phyloP scores from a whole-genome alignment of 2,329 filamentous ascomycete genomes.

The Microsporum ferrugineum region DNA sequence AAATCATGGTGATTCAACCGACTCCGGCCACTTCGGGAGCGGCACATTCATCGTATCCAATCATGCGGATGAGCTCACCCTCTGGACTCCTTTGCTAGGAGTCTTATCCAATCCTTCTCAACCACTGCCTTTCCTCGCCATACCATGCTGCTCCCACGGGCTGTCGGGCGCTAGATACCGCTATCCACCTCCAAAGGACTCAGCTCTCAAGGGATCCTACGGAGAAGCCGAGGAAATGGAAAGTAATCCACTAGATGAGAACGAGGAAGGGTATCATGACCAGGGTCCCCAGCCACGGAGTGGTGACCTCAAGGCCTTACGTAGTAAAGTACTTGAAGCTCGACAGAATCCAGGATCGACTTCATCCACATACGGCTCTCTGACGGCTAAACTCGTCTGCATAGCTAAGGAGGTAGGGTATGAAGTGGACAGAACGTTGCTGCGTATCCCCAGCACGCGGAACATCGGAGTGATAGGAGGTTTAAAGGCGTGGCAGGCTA shows the following conservation, averaged over 20 bases:
- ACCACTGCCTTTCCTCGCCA: slow-evolving; percentile 72
- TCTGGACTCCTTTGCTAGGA: slow-evolving; percentile 87
- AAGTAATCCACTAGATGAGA: neutral
- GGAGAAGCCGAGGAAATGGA: slow-evolving; percentile 4
- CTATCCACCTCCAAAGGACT: slow-evolving; percentile 25
- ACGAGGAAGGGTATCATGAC: neutral
- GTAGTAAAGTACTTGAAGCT: slow-evolving; percentile 26
- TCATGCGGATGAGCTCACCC: slow-evolving; percentile 89
- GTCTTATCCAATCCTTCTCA: slow-evolving; percentile 45
- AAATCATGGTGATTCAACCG: neutral
- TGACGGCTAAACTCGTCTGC: slow-evolving; percentile 64
- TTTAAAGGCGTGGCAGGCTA: slow-evolving; percentile 35
- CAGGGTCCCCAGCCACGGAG: slow-evolving; percentile 21
- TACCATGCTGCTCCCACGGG: slow-evolving; percentile 89
- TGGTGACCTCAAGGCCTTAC: slow-evolving; percentile 33
- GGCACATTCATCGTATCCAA: slow-evolving; percentile 92
- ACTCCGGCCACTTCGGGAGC: slow-evolving; percentile 52
- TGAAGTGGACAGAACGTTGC: slow-evolving; percentile 66
- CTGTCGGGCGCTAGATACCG: slow-evolving; percentile 65
- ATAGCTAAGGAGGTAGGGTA: slow-evolving; percentile 65
- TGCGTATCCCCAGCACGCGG: slow-evolving; percentile 58
- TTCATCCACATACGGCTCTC: slow-evolving; percentile 66
- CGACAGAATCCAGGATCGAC: slow-evolving; percentile 26
- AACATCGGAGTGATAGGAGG: slow-evolving; percentile 15
- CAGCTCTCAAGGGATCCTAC: slow-evolving; percentile 5